These are phyloP conservation scores for Naganishia friedmannii DNA, from an alignment of 768 basidiomycete genomes.

Conservation along the genomic window DNA sequence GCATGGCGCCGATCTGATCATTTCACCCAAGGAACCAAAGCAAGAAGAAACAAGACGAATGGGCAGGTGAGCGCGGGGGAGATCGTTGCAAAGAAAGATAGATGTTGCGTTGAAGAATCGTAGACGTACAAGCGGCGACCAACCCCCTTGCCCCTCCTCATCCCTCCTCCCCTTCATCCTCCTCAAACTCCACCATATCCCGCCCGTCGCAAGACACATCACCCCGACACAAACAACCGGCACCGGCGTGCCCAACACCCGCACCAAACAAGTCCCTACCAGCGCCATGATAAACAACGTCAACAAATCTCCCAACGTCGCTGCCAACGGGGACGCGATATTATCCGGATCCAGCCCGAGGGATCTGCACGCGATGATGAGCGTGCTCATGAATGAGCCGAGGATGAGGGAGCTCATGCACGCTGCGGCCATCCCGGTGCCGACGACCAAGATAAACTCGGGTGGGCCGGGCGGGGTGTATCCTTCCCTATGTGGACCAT, in stretches of 20 bases:
- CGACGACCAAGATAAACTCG: slow-evolving; percentile 53
- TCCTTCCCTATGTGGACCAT: slow-evolving; percentile 33
- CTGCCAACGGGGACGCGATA: slow-evolving; percentile 88
- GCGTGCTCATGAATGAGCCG: slow-evolving; percentile 85
- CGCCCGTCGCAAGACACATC: slow-evolving; percentile 14
- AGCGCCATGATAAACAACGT: slow-evolving; percentile 78
- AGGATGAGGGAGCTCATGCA: slow-evolving; percentile 72
- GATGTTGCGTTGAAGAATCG: too few relatives aligned
- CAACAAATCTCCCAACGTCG: slow-evolving; percentile 86
- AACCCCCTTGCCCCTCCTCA: slow-evolving; percentile 54
- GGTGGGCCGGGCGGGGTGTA: slow-evolving; percentile 53
- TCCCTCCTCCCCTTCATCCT: background rate
- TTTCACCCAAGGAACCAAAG: background rate
- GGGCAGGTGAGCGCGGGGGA: too few relatives aligned
- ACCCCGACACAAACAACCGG: slow-evolving; percentile 61
- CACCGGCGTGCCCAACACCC: slow-evolving; percentile 63
- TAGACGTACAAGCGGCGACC: slow-evolving; percentile 68
- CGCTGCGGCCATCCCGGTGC: slow-evolving; percentile 69
- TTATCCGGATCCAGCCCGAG: slow-evolving; percentile 87
- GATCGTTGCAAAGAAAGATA: background rate
- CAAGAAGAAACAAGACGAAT: too few relatives aligned
- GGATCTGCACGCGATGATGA: slow-evolving; percentile 74
- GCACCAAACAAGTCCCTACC: slow-evolving; percentile 62
- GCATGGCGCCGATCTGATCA: slow-evolving; percentile 49
- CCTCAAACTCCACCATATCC: slow-evolving; percentile 11